Percentiles rank a stretch among this genome's conserved stretches.
phyloP scores from a whole-genome alignment of 192 early-diverging fungal species.

The Chytriomyces confervae region DNA sequence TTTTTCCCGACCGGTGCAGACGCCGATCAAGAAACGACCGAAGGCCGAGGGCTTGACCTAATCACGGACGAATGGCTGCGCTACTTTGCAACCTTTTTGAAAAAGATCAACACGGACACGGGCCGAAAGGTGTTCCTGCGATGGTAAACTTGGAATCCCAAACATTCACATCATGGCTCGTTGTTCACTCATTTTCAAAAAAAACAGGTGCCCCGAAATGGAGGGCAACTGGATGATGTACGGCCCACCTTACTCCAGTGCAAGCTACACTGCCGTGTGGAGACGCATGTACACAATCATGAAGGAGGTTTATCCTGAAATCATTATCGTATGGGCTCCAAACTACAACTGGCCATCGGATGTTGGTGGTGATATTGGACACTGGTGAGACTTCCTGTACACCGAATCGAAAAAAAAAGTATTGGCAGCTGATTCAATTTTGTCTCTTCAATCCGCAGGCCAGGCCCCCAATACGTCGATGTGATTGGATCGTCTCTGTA shows the following conservation, averaged over 20 bases:
- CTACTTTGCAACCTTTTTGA: not conserved
- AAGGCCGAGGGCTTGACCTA: not conserved
- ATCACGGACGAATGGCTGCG: not conserved
- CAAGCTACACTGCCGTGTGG: conserved; percentile 16
- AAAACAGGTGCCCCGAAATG: conserved; percentile 9
- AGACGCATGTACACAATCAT: conserved; percentile 29
- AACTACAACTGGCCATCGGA: conserved; percentile 20
- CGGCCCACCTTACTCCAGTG: conserved; percentile 1
- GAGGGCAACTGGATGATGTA: conserved; percentile 24
- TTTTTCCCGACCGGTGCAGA: not conserved
- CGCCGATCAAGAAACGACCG: not conserved
- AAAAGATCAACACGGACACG: not conserved
- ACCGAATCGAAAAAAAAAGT: not conserved
- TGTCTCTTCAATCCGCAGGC: not conserved
- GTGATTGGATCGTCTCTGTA: conserved; percentile 22
- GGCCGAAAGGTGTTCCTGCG: not conserved
- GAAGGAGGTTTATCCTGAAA: not conserved
- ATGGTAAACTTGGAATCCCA: not conserved
- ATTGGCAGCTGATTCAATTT: not conserved
- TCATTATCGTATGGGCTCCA: conserved; percentile 25
- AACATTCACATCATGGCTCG: not conserved
- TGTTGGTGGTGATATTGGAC: conserved; percentile 2
- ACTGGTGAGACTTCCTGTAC: not conserved
- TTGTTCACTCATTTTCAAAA: not conserved
- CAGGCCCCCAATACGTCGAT: conserved; percentile 27